Evolutionary conservation across 2,329 filamentous ascomycete species (phyloP), one percentile per base, ranked within the genome.

Genomic region (Verticillium nubilum): DNA sequence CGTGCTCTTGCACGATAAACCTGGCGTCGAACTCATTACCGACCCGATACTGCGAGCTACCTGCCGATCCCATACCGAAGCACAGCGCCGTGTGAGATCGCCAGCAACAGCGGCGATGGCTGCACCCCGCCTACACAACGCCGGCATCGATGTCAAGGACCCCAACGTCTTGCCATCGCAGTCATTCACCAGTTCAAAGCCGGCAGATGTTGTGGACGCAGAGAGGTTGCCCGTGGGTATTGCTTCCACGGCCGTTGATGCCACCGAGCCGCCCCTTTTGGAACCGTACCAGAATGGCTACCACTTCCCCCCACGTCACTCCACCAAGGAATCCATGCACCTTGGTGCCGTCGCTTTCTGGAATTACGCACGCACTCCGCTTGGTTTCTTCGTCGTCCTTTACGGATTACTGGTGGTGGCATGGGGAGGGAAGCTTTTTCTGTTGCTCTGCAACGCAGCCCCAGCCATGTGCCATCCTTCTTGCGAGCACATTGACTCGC

Each of bases 391-490:
- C 58, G 84, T 94, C 47, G 89, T 87, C 2, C 72, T 96, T 5
- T 96, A 96, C 72, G 86, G 88, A 13, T 81, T 95, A 60, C 93
- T 94, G 64, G 83, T 96, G 23, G 85, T 96, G 10, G 92, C 90
- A 0, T 96, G 92, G 92, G 92, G 92, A 57, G 91, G 89, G 60
- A 96, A 96, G 92, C 80, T 96, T 33, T 96, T 96, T 74, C 78
- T 96, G 19, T 79, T 97, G 2, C 84, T 96, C 27, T 89, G 87
- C 77, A 91, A 92, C 67, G 91, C 82, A 59, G 78, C 85, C 2
- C 87, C 88, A 6, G 85, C 85, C 61, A 92, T 92, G 89, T 92
- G 91, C 77, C 71, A 80, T 65, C 87, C 82, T 0, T 77, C 77
- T 35, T 94, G 90, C 76, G 81, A 90, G 69, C 80, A 90, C 65